These are phyloP conservation scores for Cladophialophora immunda DNA, from an alignment of 2,329 filamentous ascomycete species.

Conservation along the genomic window DNA sequence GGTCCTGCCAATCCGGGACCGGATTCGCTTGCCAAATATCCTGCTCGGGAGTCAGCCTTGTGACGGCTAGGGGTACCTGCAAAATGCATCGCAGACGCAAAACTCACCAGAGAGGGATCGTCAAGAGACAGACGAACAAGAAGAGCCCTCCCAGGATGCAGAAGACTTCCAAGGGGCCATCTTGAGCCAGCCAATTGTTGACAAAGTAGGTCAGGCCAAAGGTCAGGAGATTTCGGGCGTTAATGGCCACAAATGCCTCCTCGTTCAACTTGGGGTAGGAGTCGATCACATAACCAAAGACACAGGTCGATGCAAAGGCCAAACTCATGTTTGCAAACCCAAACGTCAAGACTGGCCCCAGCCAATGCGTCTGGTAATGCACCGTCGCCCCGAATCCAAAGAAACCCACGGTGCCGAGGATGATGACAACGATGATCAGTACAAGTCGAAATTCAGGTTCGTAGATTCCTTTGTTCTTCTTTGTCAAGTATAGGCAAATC, in stretches of 20 bases:
- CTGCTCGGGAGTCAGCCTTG: conserved; percentile 26
- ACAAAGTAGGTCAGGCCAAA: conserved; percentile 52
- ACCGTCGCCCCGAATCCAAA: conserved; percentile 58
- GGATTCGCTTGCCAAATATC: conserved; percentile 59
- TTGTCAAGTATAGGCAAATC: conserved; percentile 73
- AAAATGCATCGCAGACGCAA: neutral
- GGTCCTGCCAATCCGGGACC: conserved; percentile 55
- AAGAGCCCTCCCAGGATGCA: conserved; percentile 56
- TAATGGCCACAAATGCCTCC: conserved; percentile 63
- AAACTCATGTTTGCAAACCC: conserved; percentile 60
- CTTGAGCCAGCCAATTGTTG: conserved; percentile 51
- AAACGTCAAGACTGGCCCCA: conserved; percentile 58
- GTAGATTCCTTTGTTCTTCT: conserved; percentile 79
- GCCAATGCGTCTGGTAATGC: conserved; percentile 51
- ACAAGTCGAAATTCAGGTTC: conserved; percentile 90
- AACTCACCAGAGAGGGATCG: conserved; percentile 55
- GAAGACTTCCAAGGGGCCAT: conserved; percentile 50
- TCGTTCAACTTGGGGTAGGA: conserved; percentile 57
- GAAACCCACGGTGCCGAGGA: conserved; percentile 57
- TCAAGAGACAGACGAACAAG: conserved; percentile 55
- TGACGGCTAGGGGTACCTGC: neutral
- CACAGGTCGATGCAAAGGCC: conserved; percentile 57
- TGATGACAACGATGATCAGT: conserved; percentile 77
- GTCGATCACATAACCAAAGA: conserved; percentile 62
- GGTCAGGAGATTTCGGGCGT: conserved; percentile 54